Percentiles rank a stretch among this genome's conserved stretches.
Evolutionary conservation across 31 red algal species (phyloP).

Genomic region (Odonthalia washingtoniensis): DNA sequence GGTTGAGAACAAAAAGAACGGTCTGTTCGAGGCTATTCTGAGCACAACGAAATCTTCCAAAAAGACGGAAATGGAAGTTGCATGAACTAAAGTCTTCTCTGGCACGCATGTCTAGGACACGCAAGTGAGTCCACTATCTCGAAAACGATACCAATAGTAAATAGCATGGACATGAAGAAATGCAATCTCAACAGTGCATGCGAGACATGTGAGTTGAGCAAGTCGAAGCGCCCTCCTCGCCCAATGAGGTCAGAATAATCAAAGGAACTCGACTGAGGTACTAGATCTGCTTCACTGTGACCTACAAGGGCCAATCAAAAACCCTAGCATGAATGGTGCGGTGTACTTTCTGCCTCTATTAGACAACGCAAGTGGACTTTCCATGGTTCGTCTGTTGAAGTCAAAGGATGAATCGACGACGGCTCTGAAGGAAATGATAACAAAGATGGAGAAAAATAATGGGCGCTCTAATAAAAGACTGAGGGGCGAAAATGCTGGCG

Average conservation of each 20-base stretch:
- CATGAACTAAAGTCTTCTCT: neutral
- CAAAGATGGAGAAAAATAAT: conserved; percentile 17
- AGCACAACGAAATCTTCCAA: neutral
- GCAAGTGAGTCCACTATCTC: neutral
- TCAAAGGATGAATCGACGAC: conserved; percentile 10
- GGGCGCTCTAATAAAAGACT: neutral
- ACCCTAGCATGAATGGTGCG: neutral
- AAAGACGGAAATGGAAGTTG: neutral
- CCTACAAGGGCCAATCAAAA: neutral
- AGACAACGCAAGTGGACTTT: conserved; percentile 17
- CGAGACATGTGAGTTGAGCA: conserved; percentile 25
- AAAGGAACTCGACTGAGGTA: conserved; percentile 15
- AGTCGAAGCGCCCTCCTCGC: conserved; percentile 4
- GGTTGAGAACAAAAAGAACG: neutral
- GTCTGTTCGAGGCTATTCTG: conserved; percentile 14
- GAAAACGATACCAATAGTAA: neutral
- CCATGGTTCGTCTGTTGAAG: conserved; percentile 35
- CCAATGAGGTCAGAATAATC: neutral
- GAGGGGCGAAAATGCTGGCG: conserved; percentile 14
- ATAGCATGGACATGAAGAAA: neutral
- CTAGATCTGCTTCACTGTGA: conserved; percentile 43
- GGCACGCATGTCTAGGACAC: conserved; percentile 31
- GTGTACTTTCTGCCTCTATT: conserved; percentile 20
- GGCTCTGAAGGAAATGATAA: conserved; percentile 44
- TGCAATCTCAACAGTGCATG: neutral